Conservation (phyloP, 1,139 yeast species). For the Blastobotrys elegans region DNA sequence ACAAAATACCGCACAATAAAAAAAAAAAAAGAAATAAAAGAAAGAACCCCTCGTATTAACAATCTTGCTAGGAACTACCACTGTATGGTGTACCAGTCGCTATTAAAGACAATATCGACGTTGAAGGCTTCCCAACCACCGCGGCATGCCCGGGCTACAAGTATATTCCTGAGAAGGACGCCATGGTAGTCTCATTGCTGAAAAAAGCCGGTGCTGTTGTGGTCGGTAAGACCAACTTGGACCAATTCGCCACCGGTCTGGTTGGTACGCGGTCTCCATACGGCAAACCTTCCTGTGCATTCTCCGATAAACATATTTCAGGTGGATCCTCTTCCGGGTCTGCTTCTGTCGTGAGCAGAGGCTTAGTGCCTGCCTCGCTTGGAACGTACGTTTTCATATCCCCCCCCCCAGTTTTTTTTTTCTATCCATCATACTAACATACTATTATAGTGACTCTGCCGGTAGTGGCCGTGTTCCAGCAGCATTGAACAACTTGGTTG, state of each 20-base stretch:
- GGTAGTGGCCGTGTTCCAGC: slow-evolving; percentile 98
- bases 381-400: slow-evolving; percentile 56
- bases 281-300: slow-evolving; percentile 78
- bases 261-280: slow-evolving; percentile 95
- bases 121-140: slow-evolving; percentile 72
- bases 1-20: background rate
- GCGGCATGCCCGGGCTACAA: slow-evolving; percentile 90
- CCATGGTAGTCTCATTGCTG: slow-evolving; percentile 65
- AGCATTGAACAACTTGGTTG: slow-evolving; percentile 84
- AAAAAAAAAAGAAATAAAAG: background rate
- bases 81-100: slow-evolving; percentile 93
- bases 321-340: slow-evolving; percentile 99
- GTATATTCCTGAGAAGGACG: slow-evolving; percentile 62
- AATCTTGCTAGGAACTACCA: slow-evolving; percentile 38
- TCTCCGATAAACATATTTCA: slow-evolving; percentile 68
- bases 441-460: slow-evolving; percentile 65
- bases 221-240: slow-evolving; percentile 88
- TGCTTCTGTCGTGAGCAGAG: slow-evolving; percentile 82
- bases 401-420: too few relatives aligned
- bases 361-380: slow-evolving; percentile 78
- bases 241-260: slow-evolving; percentile 94
- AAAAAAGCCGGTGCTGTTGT: slow-evolving; percentile 85
- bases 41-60: background rate
- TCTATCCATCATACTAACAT: too few relatives aligned
- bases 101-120: slow-evolving; percentile 92